Conservation (phyloP, 345 rosid species). For the Eucalyptus cloeziana region DNA sequence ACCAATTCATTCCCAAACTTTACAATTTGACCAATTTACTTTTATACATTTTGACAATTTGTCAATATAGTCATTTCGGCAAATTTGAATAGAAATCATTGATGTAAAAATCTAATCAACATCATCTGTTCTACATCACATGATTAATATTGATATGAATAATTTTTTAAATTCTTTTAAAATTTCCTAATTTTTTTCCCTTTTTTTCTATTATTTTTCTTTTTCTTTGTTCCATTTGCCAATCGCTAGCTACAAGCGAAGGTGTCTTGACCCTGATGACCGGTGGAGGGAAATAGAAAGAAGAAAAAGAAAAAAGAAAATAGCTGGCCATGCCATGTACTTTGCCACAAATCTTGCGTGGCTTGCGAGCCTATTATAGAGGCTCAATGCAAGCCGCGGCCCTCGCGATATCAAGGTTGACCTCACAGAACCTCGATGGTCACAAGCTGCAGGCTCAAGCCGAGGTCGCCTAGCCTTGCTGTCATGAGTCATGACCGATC, state of each 20-base stretch:
- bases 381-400: neutral
- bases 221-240: neutral
- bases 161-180: neutral
- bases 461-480: neutral
- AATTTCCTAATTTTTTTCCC: neutral
- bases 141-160: fast-evolving
- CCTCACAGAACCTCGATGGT: neutral
- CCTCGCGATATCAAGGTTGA: neutral
- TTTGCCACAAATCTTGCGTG: neutral
- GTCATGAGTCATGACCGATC: neutral
- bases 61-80: too few relatives aligned
- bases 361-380: neutral
- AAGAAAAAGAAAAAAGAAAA: neutral
- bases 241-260: fast-evolving
- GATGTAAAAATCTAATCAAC: fast-evolving
- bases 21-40: too few relatives aligned
- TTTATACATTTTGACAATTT: too few relatives aligned
- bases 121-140: fast-evolving
- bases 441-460: neutral
- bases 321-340: neutral
- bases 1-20: too few relatives aligned
- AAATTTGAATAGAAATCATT: too few relatives aligned
- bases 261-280: neutral
- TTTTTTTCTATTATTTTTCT: neutral
- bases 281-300: neutral